Percentiles rank a stretch among this genome's conserved stretches.
phyloP scores from a whole-genome alignment of 139 green algal genomes.

The Auxenochlorella pyrenoidosa region DNA sequence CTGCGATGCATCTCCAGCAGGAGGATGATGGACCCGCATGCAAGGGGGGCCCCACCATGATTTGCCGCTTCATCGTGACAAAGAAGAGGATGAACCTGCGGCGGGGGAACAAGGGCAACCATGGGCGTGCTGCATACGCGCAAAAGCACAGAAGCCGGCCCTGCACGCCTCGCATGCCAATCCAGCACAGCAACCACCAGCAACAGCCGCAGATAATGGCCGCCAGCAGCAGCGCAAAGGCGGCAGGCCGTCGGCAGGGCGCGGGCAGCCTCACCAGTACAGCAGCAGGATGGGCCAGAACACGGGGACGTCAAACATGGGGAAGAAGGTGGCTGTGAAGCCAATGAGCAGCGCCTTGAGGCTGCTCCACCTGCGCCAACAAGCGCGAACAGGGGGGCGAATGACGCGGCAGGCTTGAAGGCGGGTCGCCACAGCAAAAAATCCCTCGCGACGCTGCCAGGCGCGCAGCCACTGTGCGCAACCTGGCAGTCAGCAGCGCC shows the following conservation, averaged over 20 bases:
- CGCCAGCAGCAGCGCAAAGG: neutral
- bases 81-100: slow-evolving; percentile 90
- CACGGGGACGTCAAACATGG: slow-evolving; percentile 96
- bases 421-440: too few species aligned
- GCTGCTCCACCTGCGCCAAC: slow-evolving; percentile 75
- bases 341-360: slow-evolving; percentile 87
- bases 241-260: neutral
- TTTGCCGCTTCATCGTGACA: slow-evolving; percentile 99
- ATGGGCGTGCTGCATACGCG: neutral
- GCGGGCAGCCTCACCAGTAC: slow-evolving; percentile 76
- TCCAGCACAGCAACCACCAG: too few species aligned
- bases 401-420: neutral
- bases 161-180: too few species aligned
- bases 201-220: neutral
- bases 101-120: neutral
- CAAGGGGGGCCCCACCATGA: slow-evolving; percentile 56
- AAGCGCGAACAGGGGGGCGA: neutral
- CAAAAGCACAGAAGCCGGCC: neutral
- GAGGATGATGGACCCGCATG: too few species aligned
- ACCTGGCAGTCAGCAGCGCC: too few species aligned
- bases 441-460: too few species aligned
- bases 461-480: too few species aligned
- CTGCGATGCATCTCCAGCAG: too few species aligned
- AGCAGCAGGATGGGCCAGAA: slow-evolving; percentile 99
- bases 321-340: slow-evolving; percentile 94